phyloP scores from a whole-genome alignment of 306 rosid species.

The Gillenia trifoliata region DNA sequence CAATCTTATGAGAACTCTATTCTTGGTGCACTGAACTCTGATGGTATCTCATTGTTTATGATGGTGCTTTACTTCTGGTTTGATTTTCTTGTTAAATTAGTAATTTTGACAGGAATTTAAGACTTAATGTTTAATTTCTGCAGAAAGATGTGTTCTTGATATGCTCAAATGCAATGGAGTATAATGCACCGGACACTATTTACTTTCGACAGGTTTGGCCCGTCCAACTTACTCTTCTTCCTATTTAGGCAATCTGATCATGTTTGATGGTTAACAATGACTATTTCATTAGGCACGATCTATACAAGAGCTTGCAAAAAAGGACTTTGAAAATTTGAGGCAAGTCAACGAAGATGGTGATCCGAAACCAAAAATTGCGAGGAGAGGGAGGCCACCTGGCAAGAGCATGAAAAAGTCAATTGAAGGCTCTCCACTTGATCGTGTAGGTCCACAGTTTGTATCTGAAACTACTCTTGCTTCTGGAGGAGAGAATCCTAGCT shows the following conservation, averaged over 20 bases:
- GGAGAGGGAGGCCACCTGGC: slow-evolving; percentile 93
- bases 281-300: slow-evolving; percentile 63
- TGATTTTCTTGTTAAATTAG: neutral
- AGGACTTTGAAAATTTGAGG: slow-evolving; percentile 86
- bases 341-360: slow-evolving; percentile 73
- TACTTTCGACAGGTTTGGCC: slow-evolving; percentile 78
- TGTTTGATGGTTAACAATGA: neutral
- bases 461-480: slow-evolving; percentile 63
- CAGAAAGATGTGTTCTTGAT: slow-evolving; percentile 82
- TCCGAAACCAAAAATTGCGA: slow-evolving; percentile 54
- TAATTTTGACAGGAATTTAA: slow-evolving; percentile 11
- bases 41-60: neutral
- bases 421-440: slow-evolving; percentile 44
- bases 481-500: slow-evolving; percentile 54
- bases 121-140: slow-evolving; percentile 33
- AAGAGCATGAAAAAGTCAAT: slow-evolving; percentile 50
- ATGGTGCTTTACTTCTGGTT: neutral
- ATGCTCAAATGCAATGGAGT: slow-evolving; percentile 92
- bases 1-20: neutral
- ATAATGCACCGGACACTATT: slow-evolving; percentile 72
- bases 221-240: slow-evolving; percentile 9
- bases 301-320: slow-evolving; percentile 78
- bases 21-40: neutral
- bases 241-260: slow-evolving; percentile 2
- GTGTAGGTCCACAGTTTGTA: slow-evolving; percentile 45